Base-by-base conservation (phyloP, 1,139 yeast species). In the Hyphopichia burtonii region DNA sequence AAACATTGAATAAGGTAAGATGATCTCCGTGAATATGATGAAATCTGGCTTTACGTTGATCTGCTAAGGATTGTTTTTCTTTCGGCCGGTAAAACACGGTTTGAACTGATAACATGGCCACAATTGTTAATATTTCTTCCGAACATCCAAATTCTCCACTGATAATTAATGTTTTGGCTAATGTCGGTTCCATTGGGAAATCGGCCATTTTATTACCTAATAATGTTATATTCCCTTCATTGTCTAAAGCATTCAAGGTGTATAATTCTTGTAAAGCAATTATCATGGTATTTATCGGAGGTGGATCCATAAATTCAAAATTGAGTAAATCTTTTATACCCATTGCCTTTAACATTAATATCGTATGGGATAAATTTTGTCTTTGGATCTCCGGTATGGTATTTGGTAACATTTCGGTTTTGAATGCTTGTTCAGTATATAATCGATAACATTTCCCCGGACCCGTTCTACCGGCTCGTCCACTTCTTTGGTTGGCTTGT, bases 241-340 rank as follows among this genome's bases (percentile, higher is more conserved):
- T 86, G 57, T 90, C 95, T 36, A 94, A 66, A 0, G 98, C 97
- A 22, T 85, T 82, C 34, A 94, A 66, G 33, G 86, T 84, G 57
- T 82, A 93, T 34, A 94, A 69, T 50, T 91, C 96, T 52, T 87
- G 91, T 40, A 93, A 65, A 0, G 99, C 96, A 11, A 82, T 74
- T 38, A 86, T 58, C 76, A 93, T 76, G 0, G 96, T 76, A 42
- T 78, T 81, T 15, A 78, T 74, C 1, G 94, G 86, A 0, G 99
- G 99, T 8, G 95, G 91, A 57, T 93, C 99, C 96, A 91, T 88
- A 54, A 91, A 91, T 40, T 88, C 96, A 64, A 91, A 91, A 44
- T 78, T 72, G 31, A 88, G 52, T 38, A 91, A 63, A 59, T 91
- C 94, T 44, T 86, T 78, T 41, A 93, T 88, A 0, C 98, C 98